Percentiles rank a stretch among this genome's conserved stretches.
These are phyloP conservation scores for Grosmannia penicillata DNA, from an alignment of 2,329 filamentous ascomycete species.

Conservation along the genomic window DNA sequence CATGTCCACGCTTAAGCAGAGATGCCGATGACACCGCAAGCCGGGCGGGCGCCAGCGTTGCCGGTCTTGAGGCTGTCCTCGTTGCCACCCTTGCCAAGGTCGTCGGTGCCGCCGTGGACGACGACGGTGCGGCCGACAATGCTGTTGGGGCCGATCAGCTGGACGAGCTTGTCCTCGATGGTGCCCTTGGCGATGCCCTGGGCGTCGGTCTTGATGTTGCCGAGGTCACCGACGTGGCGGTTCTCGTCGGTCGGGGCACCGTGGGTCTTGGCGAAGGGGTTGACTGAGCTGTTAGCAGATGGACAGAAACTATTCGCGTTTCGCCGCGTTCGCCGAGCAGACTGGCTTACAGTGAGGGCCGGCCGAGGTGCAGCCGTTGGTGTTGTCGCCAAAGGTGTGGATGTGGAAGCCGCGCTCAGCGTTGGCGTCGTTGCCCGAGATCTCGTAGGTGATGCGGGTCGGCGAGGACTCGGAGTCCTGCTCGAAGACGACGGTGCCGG, in stretches of 20 bases:
- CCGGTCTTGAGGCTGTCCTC: conserved; percentile 98
- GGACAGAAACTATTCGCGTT: background rate
- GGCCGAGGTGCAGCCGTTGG: conserved; percentile 97
- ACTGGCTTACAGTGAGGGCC: conserved; percentile 78
- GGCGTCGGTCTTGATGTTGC: conserved; percentile 90
- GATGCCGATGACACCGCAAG: conserved; percentile 94
- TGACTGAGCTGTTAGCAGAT: conserved; percentile 45
- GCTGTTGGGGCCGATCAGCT: conserved; percentile 92
- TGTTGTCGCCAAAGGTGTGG: conserved; percentile 98
- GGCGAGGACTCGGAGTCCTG: conserved; percentile 68
- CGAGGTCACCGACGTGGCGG: conserved; percentile 93
- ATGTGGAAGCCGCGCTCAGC: conserved; percentile 97
- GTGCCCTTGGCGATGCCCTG: conserved; percentile 82
- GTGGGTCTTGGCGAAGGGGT: conserved; percentile 86
- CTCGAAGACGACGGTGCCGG: conserved; percentile 89
- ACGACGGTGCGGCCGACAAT: conserved; percentile 93
- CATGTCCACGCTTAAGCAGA: conserved; percentile 58
- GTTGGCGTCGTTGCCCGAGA: conserved; percentile 83
- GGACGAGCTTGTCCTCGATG: conserved; percentile 67
- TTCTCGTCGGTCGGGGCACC: conserved; percentile 69
- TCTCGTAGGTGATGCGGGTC: conserved; percentile 85
- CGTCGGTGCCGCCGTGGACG: conserved; percentile 87
- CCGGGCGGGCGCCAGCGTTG: conserved; percentile 84
- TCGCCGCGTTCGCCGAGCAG: too few species aligned
- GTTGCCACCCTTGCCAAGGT: conserved; percentile 82